These are phyloP conservation scores for Coemansia sp. DNA, from an alignment of 192 early-diverging fungal species.

Conservation along the genomic window DNA sequence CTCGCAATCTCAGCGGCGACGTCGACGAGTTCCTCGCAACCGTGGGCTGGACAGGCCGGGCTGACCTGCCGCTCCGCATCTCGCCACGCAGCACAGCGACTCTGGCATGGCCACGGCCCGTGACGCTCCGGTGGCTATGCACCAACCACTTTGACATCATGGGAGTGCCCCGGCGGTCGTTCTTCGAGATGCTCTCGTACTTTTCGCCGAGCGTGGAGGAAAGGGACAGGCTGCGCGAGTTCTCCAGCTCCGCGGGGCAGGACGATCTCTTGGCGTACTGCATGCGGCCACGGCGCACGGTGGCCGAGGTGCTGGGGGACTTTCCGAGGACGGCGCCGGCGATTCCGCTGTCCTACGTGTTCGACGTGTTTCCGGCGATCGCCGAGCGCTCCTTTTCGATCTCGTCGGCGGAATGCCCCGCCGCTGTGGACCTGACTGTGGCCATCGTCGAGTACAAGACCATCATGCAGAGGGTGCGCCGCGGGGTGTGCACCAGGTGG, in stretches of 20 bases:
- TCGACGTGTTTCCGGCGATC: constrained; percentile 84
- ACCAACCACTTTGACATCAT: constrained; percentile 80
- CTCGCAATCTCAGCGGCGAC: constrained; percentile 70
- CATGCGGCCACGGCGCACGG: constrained; percentile 76
- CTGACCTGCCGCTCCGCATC: constrained; percentile 44
- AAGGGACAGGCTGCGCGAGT: constrained; percentile 79
- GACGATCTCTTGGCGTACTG: constrained; percentile 90
- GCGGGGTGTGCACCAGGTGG: constrained; percentile 86
- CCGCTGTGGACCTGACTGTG: constrained; percentile 72
- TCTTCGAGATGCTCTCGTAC: constrained; percentile 84
- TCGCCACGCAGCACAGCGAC: not conserved
- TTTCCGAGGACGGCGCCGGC: constrained; percentile 65
- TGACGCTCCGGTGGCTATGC: constrained; percentile 78
- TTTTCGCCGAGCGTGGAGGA: constrained; percentile 74
- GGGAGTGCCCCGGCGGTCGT: constrained; percentile 82
- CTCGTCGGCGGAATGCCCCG: constrained; percentile 59
- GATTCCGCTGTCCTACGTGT: constrained; percentile 73
- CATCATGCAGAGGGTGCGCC: constrained; percentile 66
- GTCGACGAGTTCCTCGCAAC: constrained; percentile 69
- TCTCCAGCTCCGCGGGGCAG: constrained; percentile 74
- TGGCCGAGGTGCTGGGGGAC: constrained; percentile 82
- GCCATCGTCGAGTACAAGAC: constrained; percentile 90
- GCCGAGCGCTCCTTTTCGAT: constrained; percentile 87
- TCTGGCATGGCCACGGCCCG: not conserved
- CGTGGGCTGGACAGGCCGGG: constrained; percentile 54